Evolutionary conservation across 805 yeast genomes (phyloP).

Genomic region (Ogataea pignaliae): DNA sequence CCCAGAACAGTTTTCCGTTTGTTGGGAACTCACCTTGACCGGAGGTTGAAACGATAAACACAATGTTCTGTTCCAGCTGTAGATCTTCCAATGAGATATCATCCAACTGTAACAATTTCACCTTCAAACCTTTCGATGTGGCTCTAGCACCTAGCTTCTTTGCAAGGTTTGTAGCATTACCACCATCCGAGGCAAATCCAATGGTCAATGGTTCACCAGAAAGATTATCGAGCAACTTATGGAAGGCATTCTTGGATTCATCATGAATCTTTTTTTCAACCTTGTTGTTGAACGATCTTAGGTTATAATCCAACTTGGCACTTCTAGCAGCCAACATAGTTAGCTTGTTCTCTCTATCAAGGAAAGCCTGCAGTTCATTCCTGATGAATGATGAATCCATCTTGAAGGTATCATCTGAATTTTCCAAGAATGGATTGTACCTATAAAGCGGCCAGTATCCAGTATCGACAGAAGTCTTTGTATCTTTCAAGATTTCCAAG

Average conservation of each 20-base stretch:
- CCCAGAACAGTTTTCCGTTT: conserved; percentile 77
- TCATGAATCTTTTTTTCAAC: conserved; percentile 46
- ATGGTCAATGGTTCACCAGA: conserved; percentile 89
- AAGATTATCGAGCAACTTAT: conserved; percentile 74
- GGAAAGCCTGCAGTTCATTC: conserved; percentile 69
- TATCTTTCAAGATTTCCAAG: conserved; percentile 72
- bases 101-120: conserved; percentile 63
- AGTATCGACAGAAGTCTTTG: conserved; percentile 83
- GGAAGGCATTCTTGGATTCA: conserved; percentile 74
- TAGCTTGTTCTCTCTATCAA: conserved; percentile 86
- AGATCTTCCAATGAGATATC: conserved; percentile 71
- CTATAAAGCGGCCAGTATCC: conserved; percentile 98
- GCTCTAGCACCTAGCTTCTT: conserved; percentile 77
- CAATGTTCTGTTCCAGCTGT: conserved; percentile 63
- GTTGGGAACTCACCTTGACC: conserved; percentile 89
- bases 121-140: conserved; percentile 70
- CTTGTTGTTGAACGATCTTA: conserved; percentile 61
- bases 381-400: conserved; percentile 82
- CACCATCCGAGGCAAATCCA: conserved; percentile 89
- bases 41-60: conserved; percentile 68
- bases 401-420: conserved; percentile 54
- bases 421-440: conserved; percentile 59
- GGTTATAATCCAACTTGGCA: conserved; percentile 74
- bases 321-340: conserved; percentile 65
- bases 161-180: conserved; percentile 80